phyloP scores from a whole-genome alignment of 140 eudicot species.

The Eryngium alpinum region DNA sequence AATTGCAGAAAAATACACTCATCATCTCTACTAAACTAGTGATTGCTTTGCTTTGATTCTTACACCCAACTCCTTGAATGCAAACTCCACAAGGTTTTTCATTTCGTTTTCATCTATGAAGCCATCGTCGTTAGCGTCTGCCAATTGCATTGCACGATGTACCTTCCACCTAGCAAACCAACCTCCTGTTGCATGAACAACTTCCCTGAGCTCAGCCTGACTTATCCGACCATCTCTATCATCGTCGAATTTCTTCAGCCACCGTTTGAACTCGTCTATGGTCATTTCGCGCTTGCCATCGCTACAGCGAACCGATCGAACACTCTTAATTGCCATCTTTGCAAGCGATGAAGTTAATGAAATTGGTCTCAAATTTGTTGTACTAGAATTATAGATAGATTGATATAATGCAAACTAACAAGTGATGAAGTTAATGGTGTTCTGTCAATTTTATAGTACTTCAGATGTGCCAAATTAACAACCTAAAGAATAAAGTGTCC shows the following conservation, averaged over 20 bases:
- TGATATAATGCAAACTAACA: no score
- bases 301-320: not conserved
- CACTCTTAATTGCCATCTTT: slow-evolving; percentile 10
- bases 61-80: slow-evolving; percentile 33
- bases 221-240: slow-evolving; percentile 38
- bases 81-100: slow-evolving; percentile 36
- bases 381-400: no score
- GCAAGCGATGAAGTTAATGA: no score
- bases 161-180: slow-evolving; percentile 39
- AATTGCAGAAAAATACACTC: no score
- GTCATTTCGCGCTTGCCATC: slow-evolving; percentile 39
- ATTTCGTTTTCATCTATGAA: slow-evolving; percentile 35
- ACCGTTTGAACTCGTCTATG: slow-evolving; percentile 29
- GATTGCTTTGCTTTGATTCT: slow-evolving; percentile 26
- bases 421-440: no score
- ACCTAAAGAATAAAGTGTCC: no score
- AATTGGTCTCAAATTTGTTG: no score
- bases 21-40: no score
- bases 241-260: slow-evolving; percentile 37
- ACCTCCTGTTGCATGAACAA: slow-evolving; percentile 36
- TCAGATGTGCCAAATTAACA: no score
- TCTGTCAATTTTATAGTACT: no score
- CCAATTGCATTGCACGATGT: slow-evolving; percentile 26
- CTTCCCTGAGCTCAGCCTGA: slow-evolving; percentile 29
- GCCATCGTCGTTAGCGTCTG: slow-evolving; percentile 33